A percentile compares a stretch with the other conserved stretches of the same genome.
phyloP scores from a whole-genome alignment of 257 asterid species.

The Verbena officinalis region DNA sequence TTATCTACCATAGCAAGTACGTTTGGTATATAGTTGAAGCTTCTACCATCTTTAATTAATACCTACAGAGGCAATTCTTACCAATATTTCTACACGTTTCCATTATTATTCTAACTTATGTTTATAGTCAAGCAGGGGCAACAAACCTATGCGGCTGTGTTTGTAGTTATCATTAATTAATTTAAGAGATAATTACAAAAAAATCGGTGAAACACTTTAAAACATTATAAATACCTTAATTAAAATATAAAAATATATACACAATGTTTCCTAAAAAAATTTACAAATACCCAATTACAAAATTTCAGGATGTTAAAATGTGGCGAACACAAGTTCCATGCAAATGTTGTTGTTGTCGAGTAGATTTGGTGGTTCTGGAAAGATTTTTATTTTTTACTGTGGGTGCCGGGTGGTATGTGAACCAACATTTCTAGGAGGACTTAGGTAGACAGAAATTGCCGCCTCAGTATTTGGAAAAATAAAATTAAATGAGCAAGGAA shows the following conservation, averaged over 20 bases:
- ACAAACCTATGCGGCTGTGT: not conserved
- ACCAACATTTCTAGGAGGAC: slow-evolving; percentile 1
- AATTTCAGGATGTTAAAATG: too few species aligned
- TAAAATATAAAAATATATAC: too few species aligned
- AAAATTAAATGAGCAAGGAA: not conserved
- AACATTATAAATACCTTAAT: too few species aligned
- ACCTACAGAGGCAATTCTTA: not conserved
- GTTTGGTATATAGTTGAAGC: not conserved
- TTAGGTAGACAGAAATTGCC: not conserved
- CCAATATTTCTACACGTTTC: slow-evolving; percentile 9
- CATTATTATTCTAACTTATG: not conserved
- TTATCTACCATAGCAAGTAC: not conserved
- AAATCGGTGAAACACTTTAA: too few species aligned
- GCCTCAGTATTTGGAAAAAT: slow-evolving; percentile 11
- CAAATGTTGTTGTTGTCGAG: not conserved
- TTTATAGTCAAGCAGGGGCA: not conserved
- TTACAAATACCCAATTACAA: too few species aligned
- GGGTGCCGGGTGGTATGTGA: too few species aligned
- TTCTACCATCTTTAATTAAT: too few species aligned
- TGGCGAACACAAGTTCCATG: not conserved
- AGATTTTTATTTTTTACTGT: not conserved
- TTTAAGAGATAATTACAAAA: too few species aligned
- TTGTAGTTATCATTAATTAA: not conserved
- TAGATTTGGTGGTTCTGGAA: not conserved
- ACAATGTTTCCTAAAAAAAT: too few species aligned